phyloP scores from a whole-genome alignment of 805 yeast species.

The Saturnispora silvae region DNA sequence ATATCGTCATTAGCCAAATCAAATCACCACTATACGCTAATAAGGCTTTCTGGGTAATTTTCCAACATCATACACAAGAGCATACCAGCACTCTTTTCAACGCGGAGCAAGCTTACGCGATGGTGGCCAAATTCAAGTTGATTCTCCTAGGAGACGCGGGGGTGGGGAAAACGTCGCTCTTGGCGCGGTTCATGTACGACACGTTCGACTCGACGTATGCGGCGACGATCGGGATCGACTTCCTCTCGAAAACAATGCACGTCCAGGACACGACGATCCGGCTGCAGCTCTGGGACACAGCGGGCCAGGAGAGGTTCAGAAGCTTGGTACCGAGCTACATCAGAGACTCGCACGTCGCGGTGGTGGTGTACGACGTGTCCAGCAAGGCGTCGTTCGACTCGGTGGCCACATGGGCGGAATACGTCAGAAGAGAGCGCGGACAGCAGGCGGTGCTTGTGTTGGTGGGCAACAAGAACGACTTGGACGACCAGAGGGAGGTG shows the following conservation, averaged over 20 bases:
- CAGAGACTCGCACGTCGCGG: constrained; percentile 95
- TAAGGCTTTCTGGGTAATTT: no score
- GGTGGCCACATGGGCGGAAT: constrained; percentile 87
- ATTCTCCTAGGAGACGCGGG: constrained; percentile 97
- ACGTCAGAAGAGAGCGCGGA: constrained; percentile 89
- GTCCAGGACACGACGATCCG: constrained; percentile 92
- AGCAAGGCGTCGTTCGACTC: constrained; percentile 74
- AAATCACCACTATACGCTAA: no score
- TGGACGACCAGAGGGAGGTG: constrained; percentile 69
- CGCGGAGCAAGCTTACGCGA: no score
- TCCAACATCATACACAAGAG: no score
- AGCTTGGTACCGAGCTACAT: constrained; percentile 92
- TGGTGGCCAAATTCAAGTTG: constrained; percentile 71
- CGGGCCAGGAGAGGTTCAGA: constrained; percentile 94
- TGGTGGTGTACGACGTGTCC: constrained; percentile 89
- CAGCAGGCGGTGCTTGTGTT: constrained; percentile 76
- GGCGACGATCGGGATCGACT: constrained; percentile 96
- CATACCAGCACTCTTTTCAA: no score
- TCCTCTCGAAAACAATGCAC: constrained; percentile 86
- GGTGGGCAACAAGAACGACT: constrained; percentile 88
- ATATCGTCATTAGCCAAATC: constrained; percentile 27
- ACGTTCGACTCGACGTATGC: constrained; percentile 93
- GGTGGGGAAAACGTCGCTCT: constrained; percentile 92
- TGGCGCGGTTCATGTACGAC: constrained; percentile 97
- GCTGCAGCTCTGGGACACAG: constrained; percentile 95